Evolutionary conservation across 164 flowering plant species (phyloP).

Genomic region (Tetracentron sinense): DNA sequence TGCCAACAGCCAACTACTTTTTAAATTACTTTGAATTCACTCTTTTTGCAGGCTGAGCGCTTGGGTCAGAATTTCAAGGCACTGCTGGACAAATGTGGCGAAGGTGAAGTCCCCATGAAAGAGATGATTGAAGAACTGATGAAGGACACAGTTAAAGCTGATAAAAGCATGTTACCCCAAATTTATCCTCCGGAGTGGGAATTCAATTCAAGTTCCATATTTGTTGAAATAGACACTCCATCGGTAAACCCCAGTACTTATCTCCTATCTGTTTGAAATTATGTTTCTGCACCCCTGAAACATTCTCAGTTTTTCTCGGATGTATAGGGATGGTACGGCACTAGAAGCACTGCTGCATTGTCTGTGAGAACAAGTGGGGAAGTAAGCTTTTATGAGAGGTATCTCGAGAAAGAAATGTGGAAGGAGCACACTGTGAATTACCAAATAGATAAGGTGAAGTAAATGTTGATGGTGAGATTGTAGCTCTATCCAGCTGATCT

Average conservation of each 20-base stretch:
- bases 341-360: conserved; percentile 52
- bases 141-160: conserved; percentile 44
- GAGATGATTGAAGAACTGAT: conserved; percentile 44
- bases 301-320: background rate
- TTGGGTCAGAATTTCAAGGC: conserved; percentile 36
- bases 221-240: conserved; percentile 36
- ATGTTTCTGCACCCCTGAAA: background rate
- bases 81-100: conserved; percentile 21
- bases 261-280: background rate
- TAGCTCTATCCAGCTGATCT: background rate
- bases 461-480: background rate
- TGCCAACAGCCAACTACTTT: no score
- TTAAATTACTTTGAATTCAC: no score
- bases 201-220: conserved; percentile 45
- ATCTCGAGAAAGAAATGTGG: conserved; percentile 45
- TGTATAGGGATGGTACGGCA: conserved; percentile 59
- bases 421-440: conserved; percentile 34
- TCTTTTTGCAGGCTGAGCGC: conserved; percentile 38
- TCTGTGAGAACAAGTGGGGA: conserved; percentile 31
- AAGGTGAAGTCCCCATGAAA: conserved; percentile 28
- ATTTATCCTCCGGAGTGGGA: conserved; percentile 40
- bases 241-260: conserved; percentile 19
- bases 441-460: conserved; percentile 20
- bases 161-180: conserved; percentile 30
- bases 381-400: conserved; percentile 39